Evolutionary conservation across 768 basidiomycete genomes (phyloP).

Genomic region (Mycena haematopus): DNA sequence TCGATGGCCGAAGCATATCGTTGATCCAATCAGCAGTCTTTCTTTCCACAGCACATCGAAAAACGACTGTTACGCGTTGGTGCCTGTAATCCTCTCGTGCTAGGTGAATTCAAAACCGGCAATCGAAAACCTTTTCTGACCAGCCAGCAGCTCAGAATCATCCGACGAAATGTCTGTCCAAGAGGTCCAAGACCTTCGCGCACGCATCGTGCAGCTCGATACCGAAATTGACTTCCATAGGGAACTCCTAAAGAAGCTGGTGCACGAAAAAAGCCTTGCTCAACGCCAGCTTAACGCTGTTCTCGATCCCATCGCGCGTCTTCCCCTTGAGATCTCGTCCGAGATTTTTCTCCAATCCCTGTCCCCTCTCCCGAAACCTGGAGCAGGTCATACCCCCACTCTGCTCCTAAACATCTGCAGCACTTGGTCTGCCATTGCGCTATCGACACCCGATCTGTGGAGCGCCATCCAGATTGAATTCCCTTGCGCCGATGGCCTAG

Average conservation of each 20-base stretch:
- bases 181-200: too few species aligned
- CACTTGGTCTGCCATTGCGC: not conserved
- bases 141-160: too few species aligned
- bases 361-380: not conserved
- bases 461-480: not conserved
- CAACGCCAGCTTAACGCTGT: not conserved
- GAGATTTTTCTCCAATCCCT: not conserved
- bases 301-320: not conserved
- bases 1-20: too few species aligned
- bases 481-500: not conserved
- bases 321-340: slow-evolving; percentile 4
- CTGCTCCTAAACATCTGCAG: not conserved
- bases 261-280: not conserved
- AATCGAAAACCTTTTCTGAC: too few species aligned
- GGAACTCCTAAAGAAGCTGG: not conserved
- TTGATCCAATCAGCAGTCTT: too few species aligned
- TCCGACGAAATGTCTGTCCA: too few species aligned
- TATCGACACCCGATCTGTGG: not conserved
- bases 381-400: not conserved
- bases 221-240: not conserved
- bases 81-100: too few species aligned
- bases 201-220: not conserved
- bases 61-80: too few species aligned
- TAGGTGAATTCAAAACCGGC: too few species aligned
- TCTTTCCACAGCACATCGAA: too few species aligned